phyloP scores from a whole-genome alignment of 73 alveolate genomes.

The Tetrahymena malaccensis region DNA sequence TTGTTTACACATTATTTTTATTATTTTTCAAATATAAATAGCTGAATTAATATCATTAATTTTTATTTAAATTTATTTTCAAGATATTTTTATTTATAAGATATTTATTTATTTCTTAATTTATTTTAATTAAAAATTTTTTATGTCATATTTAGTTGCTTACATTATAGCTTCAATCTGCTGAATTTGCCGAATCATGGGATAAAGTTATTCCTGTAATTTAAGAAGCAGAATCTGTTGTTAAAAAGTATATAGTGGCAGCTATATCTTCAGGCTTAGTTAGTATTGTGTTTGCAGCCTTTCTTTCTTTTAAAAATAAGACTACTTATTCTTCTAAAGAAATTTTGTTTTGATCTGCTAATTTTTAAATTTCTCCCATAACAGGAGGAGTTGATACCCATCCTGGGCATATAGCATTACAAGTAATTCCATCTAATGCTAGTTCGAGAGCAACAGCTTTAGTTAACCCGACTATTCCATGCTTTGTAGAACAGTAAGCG shows the following conservation, averaged over 20 bases:
- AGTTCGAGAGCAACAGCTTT: slow-evolving; percentile 33
- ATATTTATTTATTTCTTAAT: too few species aligned
- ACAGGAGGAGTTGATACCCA: slow-evolving; percentile 38
- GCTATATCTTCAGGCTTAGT: slow-evolving; percentile 27
- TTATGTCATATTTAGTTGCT: not conserved
- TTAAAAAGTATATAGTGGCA: slow-evolving; percentile 5
- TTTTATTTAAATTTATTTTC: too few species aligned
- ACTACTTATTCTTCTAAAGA: slow-evolving; percentile 14
- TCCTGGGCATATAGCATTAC: slow-evolving; percentile 48
- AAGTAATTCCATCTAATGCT: slow-evolving; percentile 22
- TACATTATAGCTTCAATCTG: slow-evolving; percentile 4
- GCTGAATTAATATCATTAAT: too few species aligned
- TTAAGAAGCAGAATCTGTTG: slow-evolving; percentile 31
- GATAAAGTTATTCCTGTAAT: slow-evolving; percentile 23
- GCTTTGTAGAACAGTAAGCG: slow-evolving; percentile 43
- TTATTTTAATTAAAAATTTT: too few species aligned
- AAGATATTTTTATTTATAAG: too few species aligned
- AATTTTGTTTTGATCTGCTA: slow-evolving; percentile 5
- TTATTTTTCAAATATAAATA: too few species aligned
- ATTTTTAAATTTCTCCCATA: not conserved
- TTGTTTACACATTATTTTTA: too few species aligned
- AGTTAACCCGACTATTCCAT: slow-evolving; percentile 42
- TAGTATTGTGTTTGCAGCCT: not conserved
- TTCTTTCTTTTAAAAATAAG: slow-evolving; percentile 20
- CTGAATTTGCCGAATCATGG: slow-evolving; percentile 34